phyloP scores from a whole-genome alignment of 2,329 filamentous ascomycete species.

The Claviceps maximensis region DNA sequence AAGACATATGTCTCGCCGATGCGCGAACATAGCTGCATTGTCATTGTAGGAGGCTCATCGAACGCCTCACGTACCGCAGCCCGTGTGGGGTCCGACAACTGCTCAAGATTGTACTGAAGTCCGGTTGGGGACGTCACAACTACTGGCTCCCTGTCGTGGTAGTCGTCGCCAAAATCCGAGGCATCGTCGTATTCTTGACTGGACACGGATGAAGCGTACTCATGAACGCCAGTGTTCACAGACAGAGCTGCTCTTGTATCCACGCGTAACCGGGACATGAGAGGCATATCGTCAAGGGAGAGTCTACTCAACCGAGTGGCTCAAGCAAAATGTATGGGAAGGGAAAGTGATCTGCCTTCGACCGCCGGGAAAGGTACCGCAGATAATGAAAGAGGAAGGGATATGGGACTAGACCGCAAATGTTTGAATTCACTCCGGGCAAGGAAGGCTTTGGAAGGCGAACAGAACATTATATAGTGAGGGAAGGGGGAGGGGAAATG shows the following conservation, averaged over 20 bases:
- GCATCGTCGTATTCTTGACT: conserved; percentile 12
- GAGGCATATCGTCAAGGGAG: conserved; percentile 4
- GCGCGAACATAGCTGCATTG: no score
- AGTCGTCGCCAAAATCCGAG: conserved; percentile 23
- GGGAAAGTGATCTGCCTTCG: no score
- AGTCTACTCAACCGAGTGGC: conserved; percentile 16
- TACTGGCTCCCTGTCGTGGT: conserved; percentile 18
- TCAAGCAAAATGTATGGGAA: conserved; percentile 14
- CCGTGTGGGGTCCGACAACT: no score
- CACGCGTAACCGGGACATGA: background rate
- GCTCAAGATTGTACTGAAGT: conserved; percentile 10
- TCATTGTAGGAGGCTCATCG: no score
- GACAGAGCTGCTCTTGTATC: background rate
- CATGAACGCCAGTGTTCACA: background rate
- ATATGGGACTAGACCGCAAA: background rate
- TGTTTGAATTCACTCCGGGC: background rate
- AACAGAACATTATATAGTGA: background rate
- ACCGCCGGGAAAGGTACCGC: no score
- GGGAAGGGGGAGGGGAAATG: background rate
- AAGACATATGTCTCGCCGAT: no score
- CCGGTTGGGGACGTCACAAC: conserved; percentile 17
- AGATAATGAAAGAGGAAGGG: background rate
- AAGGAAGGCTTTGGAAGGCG: background rate
- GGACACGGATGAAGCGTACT: conserved; percentile 16
- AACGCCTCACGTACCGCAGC: no score